Conservation (phyloP, 1,139 yeast genomes). For the Taphrina confusa region DNA sequence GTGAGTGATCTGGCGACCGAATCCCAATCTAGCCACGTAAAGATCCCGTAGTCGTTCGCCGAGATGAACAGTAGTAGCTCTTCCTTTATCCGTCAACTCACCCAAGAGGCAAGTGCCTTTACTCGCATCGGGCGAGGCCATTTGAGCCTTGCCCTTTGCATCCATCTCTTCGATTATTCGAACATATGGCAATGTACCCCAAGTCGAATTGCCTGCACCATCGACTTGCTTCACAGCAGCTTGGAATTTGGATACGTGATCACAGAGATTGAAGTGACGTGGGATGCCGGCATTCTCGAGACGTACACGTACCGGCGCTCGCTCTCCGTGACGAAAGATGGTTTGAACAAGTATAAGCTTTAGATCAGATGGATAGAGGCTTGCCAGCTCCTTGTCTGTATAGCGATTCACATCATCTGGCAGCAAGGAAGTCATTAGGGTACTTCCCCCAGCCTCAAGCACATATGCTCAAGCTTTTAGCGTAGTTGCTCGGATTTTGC, state of each 20-base stretch:
- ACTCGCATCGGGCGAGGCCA: not conserved
- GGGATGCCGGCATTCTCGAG: slow-evolving; percentile 41
- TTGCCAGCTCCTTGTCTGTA: slow-evolving; percentile 35
- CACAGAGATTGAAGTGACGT: slow-evolving; percentile 40
- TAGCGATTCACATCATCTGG: slow-evolving; percentile 15
- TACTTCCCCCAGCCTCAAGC: too few species aligned
- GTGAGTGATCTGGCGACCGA: slow-evolving; percentile 37
- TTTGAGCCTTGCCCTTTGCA: not conserved
- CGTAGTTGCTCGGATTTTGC: too few species aligned
- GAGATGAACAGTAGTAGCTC: slow-evolving; percentile 39
- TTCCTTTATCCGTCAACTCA: slow-evolving; percentile 41
- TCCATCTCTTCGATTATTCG: slow-evolving; percentile 26
- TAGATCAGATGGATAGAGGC: slow-evolving; percentile 39
- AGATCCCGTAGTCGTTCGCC: slow-evolving; percentile 40
- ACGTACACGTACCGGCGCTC: slow-evolving; percentile 41
- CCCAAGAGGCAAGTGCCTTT: slow-evolving; percentile 40
- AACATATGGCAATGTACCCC: slow-evolving; percentile 26
- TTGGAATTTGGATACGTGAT: slow-evolving; percentile 39
- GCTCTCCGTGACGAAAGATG: slow-evolving; percentile 42
- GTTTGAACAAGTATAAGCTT: slow-evolving; percentile 34
- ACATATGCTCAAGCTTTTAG: too few species aligned
- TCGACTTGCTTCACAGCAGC: slow-evolving; percentile 24
- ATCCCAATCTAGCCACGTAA: slow-evolving; percentile 40
- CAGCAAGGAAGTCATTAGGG: slow-evolving; percentile 11
- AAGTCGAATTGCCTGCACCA: not conserved